Evolutionary conservation across 2,329 filamentous ascomycete genomes (phyloP).

Genomic region (Aspergillus glaucus): DNA sequence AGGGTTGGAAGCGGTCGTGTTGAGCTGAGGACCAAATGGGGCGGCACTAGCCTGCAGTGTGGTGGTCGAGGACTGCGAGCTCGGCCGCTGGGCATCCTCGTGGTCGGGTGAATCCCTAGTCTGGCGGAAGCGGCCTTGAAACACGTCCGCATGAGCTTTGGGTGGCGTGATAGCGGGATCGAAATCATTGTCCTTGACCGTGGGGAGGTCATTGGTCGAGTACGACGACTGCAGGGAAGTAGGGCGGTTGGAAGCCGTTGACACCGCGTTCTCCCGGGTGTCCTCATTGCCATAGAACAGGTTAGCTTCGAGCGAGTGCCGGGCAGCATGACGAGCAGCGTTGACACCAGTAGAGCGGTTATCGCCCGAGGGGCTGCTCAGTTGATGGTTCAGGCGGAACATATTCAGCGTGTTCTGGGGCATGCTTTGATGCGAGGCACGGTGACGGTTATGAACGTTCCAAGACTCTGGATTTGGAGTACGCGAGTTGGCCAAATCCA

Average conservation of each 20-base stretch:
- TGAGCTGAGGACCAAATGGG: constrained; percentile 64
- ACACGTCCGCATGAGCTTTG: constrained; percentile 57
- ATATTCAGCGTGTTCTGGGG: constrained; percentile 48
- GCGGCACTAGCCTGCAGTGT: constrained; percentile 73
- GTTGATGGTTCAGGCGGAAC: constrained; percentile 31
- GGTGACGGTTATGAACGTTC: constrained; percentile 61
- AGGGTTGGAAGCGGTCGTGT: constrained; percentile 30
- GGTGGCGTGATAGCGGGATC: constrained; percentile 38
- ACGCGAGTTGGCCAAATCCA: constrained; percentile 69
- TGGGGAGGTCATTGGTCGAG: constrained; percentile 83
- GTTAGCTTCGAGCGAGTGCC: constrained; percentile 43
- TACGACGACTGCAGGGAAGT: constrained; percentile 68
- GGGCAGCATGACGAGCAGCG: constrained; percentile 32
- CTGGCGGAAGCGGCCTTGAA: constrained; percentile 71
- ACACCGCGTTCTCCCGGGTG: constrained; percentile 17
- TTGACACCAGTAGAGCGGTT: constrained; percentile 19
- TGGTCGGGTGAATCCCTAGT: constrained; percentile 33
- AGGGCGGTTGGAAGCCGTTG: constrained; percentile 34
- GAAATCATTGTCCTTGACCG: constrained; percentile 63
- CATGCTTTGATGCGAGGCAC: constrained; percentile 56
- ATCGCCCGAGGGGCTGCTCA: constrained; percentile 26
- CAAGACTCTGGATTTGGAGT: constrained; percentile 62
- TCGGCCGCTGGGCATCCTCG: constrained; percentile 41
- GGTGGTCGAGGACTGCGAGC: constrained; percentile 59
- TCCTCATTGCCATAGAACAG: constrained; percentile 27